Conservation (phyloP, 495 filamentous ascomycete species). For the Apiosordaria backusii region DNA sequence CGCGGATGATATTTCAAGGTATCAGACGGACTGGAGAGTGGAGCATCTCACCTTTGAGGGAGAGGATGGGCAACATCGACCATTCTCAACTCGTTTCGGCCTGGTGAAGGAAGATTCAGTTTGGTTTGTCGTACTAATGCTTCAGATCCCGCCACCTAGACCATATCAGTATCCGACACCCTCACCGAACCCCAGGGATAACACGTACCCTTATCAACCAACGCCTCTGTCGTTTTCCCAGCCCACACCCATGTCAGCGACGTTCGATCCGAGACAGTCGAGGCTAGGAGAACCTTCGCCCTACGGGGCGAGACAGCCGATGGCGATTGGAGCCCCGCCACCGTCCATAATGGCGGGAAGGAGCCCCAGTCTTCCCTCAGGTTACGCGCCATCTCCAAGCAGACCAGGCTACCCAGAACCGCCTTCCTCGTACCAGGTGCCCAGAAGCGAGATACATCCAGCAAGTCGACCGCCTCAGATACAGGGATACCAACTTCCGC, state of each 20-base stretch:
- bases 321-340: conserved; percentile 28
- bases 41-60: conserved; percentile 50
- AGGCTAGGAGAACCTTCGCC: conserved; percentile 33
- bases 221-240: conserved; percentile 39
- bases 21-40: conserved; percentile 39
- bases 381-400: conserved; percentile 38
- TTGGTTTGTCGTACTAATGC: conserved; percentile 49
- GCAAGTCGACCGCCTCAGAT: conserved; percentile 33
- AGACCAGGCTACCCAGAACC: conserved; percentile 40
- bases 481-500: conserved; percentile 49
- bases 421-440: conserved; percentile 41
- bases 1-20: conserved; percentile 44
- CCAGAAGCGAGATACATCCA: conserved; percentile 43
- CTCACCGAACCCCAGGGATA: conserved; percentile 46
- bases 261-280: conserved; percentile 41
- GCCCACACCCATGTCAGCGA: conserved; percentile 40
- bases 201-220: conserved; percentile 44
- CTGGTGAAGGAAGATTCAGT: conserved; percentile 52
- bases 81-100: conserved; percentile 43
- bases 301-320: conserved; percentile 35
- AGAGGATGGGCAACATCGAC: conserved; percentile 43
- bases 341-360: conserved; percentile 29
- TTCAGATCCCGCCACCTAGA: conserved; percentile 30
- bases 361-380: conserved; percentile 30
- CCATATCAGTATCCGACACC: conserved; percentile 42